These are phyloP conservation scores for Bacidia gigantensis DNA, from an alignment of 495 filamentous ascomycete species.

Conservation along the genomic window DNA sequence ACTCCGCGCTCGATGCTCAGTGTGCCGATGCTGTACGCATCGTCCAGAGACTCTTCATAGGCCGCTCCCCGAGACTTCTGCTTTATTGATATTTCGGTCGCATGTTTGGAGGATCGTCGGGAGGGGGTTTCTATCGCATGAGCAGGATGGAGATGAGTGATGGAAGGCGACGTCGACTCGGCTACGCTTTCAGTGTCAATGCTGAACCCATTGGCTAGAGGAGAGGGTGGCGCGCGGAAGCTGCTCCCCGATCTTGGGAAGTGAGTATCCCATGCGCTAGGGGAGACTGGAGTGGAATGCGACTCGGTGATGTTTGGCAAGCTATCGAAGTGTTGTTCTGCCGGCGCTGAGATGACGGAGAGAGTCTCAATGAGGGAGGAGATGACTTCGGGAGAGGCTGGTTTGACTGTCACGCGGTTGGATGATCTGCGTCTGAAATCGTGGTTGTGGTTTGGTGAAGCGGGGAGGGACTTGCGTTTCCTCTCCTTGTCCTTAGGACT, in stretches of 20 bases:
- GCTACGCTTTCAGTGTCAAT: constrained; percentile 55
- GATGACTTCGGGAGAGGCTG: constrained; percentile 85
- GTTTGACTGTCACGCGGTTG: constrained; percentile 35
- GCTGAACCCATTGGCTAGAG: constrained; percentile 42
- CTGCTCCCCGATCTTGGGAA: constrained; percentile 16
- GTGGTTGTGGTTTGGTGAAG: neutral
- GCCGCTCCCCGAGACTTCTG: constrained; percentile 21
- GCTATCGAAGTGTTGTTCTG: constrained; percentile 59
- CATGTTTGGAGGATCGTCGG: neutral
- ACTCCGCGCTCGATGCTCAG: constrained; percentile 39
- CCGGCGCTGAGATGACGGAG: constrained; percentile 66
- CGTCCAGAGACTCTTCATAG: constrained; percentile 7
- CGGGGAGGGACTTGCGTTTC: constrained; percentile 14
- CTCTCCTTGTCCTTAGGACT: constrained; percentile 6
- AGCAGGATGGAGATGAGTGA: constrained; percentile 1
- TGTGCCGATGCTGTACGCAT: constrained; percentile 43
- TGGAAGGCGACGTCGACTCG: neutral
- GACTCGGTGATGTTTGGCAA: constrained; percentile 33
- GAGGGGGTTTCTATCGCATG: neutral
- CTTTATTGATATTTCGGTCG: neutral
- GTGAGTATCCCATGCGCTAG: constrained; percentile 16
- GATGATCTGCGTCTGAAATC: constrained; percentile 15
- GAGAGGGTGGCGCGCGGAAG: constrained; percentile 14
- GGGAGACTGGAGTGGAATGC: constrained; percentile 25
- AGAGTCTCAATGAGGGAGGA: constrained; percentile 86